Percentiles rank a stretch among this genome's conserved stretches.
Conservation (phyloP, 2,329 filamentous ascomycete species). For the Volutella citrinella region DNA sequence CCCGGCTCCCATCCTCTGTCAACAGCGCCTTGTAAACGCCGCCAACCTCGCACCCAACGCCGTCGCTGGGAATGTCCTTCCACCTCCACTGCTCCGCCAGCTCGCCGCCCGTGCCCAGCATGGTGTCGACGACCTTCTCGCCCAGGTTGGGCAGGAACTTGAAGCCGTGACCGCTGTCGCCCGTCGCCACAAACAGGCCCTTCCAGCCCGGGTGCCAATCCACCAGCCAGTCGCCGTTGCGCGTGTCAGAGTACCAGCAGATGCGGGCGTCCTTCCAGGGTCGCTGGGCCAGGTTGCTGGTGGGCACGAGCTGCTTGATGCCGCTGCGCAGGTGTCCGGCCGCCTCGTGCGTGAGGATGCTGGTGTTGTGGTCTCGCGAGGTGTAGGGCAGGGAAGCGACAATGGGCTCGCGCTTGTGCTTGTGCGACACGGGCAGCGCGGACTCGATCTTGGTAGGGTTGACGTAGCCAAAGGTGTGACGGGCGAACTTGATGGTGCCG, state of each 20-base stretch:
- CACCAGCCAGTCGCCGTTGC: constrained; percentile 68
- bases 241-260: constrained; percentile 77
- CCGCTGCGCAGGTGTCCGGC: constrained; percentile 59
- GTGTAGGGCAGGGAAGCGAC: constrained; percentile 36
- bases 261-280: constrained; percentile 61
- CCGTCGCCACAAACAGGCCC: constrained; percentile 59
- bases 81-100: constrained; percentile 61
- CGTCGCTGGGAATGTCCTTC: constrained; percentile 51
- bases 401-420: constrained; percentile 25
- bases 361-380: constrained; percentile 36
- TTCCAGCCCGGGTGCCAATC: constrained; percentile 63
- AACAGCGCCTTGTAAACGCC: constrained; percentile 38
- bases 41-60: constrained; percentile 30
- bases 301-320: constrained; percentile 58
- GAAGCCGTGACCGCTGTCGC: constrained; percentile 64
- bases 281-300: constrained; percentile 51
- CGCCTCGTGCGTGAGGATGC: constrained; percentile 57
- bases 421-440: constrained; percentile 31
- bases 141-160: constrained; percentile 68
- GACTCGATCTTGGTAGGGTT: constrained; percentile 43
- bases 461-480: constrained; percentile 67
- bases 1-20: constrained; percentile 53
- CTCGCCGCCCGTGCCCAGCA: constrained; percentile 45
- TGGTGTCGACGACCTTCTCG: constrained; percentile 56
- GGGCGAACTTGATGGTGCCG: constrained; percentile 64